Percentiles rank a stretch among this genome's conserved stretches.
Conservation (phyloP, 176 grass and related monocot genomes). For the Triticum urartu region DNA sequence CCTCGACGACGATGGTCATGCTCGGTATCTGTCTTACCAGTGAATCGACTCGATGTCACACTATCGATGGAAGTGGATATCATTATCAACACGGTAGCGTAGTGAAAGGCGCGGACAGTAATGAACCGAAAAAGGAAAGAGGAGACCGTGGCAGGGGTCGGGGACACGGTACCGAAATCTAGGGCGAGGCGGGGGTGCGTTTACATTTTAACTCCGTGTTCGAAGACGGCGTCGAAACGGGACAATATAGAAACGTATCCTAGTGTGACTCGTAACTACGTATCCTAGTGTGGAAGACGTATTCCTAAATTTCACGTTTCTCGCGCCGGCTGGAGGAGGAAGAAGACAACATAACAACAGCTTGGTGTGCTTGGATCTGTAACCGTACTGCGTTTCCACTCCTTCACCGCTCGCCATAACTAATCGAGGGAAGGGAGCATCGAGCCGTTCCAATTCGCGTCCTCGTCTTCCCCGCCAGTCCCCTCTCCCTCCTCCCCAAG, state of each 20-base stretch:
- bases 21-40: conserved; percentile 4
- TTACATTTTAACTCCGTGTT: no score
- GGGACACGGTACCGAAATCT: no score
- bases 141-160: no score
- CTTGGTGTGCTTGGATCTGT: conserved; percentile 33
- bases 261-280: not conserved
- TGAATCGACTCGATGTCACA: no score
- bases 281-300: not conserved
- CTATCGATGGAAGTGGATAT: no score
- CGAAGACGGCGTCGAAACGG: not conserved
- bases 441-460: not conserved
- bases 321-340: not conserved
- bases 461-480: not conserved
- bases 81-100: no score
- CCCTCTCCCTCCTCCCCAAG: not conserved
- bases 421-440: not conserved
- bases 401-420: not conserved
- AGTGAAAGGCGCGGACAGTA: no score
- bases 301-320: rapidly evolving
- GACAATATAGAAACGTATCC: no score
- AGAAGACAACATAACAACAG: not conserved
- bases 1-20: no score
- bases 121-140: no score
- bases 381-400: conserved; percentile 44
- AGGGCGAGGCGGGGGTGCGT: no score